These are phyloP conservation scores for Backusella macrospora DNA, from an alignment of 192 early-diverging fungal species.

Conservation along the genomic window DNA sequence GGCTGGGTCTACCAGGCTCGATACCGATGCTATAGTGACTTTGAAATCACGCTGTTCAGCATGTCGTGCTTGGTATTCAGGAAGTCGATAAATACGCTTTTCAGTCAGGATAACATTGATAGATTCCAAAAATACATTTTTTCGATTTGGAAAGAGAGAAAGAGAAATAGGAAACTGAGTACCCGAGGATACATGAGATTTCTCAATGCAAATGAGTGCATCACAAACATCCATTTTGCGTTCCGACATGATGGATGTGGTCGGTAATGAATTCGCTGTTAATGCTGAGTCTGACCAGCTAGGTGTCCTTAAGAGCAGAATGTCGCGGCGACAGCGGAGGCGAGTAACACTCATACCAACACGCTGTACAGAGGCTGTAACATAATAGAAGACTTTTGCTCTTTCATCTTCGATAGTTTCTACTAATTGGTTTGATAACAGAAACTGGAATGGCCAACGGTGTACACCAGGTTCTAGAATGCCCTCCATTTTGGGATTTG, in stretches of 20 bases:
- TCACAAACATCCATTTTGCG: slow-evolving; percentile 26
- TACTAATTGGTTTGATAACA: slow-evolving; percentile 30
- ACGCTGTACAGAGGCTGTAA: slow-evolving; percentile 30
- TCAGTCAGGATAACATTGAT: slow-evolving; percentile 29
- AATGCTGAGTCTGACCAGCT: slow-evolving; percentile 25
- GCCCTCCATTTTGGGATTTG: not conserved
- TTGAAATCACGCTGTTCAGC: slow-evolving; percentile 21
- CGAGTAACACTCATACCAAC: slow-evolving; percentile 10
- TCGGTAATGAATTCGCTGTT: slow-evolving; percentile 25
- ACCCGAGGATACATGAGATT: slow-evolving; percentile 31
- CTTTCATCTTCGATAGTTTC: slow-evolving; percentile 42
- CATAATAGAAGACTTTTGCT: slow-evolving; percentile 34
- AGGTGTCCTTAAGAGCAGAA: slow-evolving; percentile 33
- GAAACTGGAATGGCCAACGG: slow-evolving; percentile 35
- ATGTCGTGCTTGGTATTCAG: slow-evolving; percentile 31
- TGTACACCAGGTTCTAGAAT: slow-evolving; percentile 23
- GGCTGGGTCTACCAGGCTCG: slow-evolving; percentile 7
- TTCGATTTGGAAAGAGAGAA: slow-evolving; percentile 22
- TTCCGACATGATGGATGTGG: slow-evolving; percentile 34
- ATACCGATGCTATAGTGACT: slow-evolving; percentile 7
- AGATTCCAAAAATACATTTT: slow-evolving; percentile 34
- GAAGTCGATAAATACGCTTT: slow-evolving; percentile 30
- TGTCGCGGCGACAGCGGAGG: slow-evolving; percentile 25
- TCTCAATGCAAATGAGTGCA: slow-evolving; percentile 27
- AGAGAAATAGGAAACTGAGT: slow-evolving; percentile 31